Evolutionary conservation across 2,329 filamentous ascomycete genomes (phyloP), one percentile per base, ranked within the genome.

Genomic region (Aphanoascus verrucosus): DNA sequence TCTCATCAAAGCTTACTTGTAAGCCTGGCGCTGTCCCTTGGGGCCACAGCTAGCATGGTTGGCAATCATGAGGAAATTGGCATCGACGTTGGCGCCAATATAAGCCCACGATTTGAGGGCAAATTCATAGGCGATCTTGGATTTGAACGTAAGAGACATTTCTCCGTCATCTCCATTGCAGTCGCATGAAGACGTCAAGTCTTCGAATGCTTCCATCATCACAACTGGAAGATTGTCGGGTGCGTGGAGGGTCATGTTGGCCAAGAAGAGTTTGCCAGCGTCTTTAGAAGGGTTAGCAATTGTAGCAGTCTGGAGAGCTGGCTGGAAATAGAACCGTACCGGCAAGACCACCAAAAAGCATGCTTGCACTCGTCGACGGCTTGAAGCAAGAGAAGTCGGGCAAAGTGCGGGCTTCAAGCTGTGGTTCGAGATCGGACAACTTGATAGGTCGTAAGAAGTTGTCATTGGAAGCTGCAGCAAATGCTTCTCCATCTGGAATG

Each of bases 161-260:
- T 55, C 52, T 15, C 62, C 61, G 40, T 62, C 58, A 23, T 61
- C 50, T n/a, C 53, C 56, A 43, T 59, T 52, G 54, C 66, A 67
- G 50, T 65, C 61, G 19, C 65, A 64, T 1, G 54, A 50, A n/a
- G 56, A 57, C 0, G 63, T 64, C 19, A 67, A 56, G 1, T 56
- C 56, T 37, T 67, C 65, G 41, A 68, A 66, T 7, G 56, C 57
- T 55, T 68, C 65, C 62, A 67, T 65, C 58, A 64, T 60, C n/a
- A 67, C 59, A 35, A 68, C 60, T 4, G 59, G 62, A 5, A 65
- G 56, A 19, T 49, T 44, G 7, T 62, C 60, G 35, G 61, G 48
- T 6, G 65, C 64, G 49, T 64, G 59, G 2, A 68, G 56, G 1
- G 63, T 67, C 63, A 68, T 66, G 46, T 67, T 64, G 46, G 65